A percentile compares a stretch with the other conserved stretches of the same genome.
Evolutionary conservation across 352 stramenopile genomes (phyloP).

Genomic region (Halophytophthora polymorphica): DNA sequence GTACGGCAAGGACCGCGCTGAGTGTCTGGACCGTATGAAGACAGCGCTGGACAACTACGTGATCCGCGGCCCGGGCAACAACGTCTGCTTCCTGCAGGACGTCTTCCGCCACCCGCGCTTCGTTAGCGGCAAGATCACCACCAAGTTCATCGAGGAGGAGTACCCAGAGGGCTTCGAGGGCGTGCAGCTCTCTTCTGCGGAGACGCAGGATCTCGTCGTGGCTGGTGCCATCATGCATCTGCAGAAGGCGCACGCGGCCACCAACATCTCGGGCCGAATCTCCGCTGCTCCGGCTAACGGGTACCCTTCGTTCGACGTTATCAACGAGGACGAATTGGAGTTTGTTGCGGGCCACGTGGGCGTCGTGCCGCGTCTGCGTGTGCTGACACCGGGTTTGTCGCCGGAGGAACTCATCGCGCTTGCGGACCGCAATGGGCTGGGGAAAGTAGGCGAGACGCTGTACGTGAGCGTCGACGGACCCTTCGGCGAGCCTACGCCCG

Average conservation of each 20-base stretch:
- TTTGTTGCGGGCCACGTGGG: slow-evolving; percentile 26
- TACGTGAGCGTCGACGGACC: slow-evolving; percentile 54
- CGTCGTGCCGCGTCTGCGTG: slow-evolving; percentile 40
- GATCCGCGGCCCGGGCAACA: slow-evolving; percentile 93
- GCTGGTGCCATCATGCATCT: slow-evolving; percentile 76
- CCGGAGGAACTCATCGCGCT: slow-evolving; percentile 35
- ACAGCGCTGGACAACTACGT: slow-evolving; percentile 93
- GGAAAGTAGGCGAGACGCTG: slow-evolving; percentile 36
- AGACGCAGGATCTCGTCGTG: slow-evolving; percentile 74
- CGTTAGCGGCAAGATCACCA: slow-evolving; percentile 92
- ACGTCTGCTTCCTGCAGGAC: slow-evolving; percentile 93
- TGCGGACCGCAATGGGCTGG: slow-evolving; percentile 40
- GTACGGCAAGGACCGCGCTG: slow-evolving; percentile 65
- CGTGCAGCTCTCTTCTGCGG: slow-evolving; percentile 53
- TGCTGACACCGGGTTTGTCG: slow-evolving; percentile 24
- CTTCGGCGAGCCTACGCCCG: slow-evolving; percentile 42
- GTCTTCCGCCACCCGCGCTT: slow-evolving; percentile 91
- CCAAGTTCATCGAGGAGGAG: slow-evolving; percentile 95
- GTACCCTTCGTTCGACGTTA: slow-evolving; percentile 6
- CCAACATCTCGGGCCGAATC: slow-evolving; percentile 31
- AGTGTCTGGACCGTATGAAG: slow-evolving; percentile 86
- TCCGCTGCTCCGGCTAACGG: slow-evolving; percentile 7
- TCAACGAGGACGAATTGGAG: slow-evolving; percentile 42
- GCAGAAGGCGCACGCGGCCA: slow-evolving; percentile 33
- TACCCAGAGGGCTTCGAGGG: slow-evolving; percentile 94